Evolutionary conservation across 768 basidiomycete species (phyloP).

Genomic region (Leccinum imitatum): DNA sequence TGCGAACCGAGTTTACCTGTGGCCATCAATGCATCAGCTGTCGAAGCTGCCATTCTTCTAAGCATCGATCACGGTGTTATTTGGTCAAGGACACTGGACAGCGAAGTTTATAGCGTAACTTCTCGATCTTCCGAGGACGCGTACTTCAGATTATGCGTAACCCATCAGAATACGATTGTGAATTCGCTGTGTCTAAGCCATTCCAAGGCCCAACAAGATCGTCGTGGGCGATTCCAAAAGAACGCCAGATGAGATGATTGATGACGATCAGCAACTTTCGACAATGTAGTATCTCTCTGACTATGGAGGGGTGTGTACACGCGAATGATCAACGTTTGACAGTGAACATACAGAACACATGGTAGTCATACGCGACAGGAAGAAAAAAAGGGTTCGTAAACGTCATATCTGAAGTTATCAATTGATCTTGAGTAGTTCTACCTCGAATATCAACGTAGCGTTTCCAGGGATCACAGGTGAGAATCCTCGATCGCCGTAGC

Average conservation of each 20-base stretch:
- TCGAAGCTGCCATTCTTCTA: not conserved
- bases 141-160: not conserved
- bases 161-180: not conserved
- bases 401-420: slow-evolving; percentile 24
- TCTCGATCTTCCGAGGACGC: not conserved
- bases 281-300: not conserved
- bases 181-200: not conserved
- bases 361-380: slow-evolving; percentile 17
- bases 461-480: slow-evolving; percentile 79
- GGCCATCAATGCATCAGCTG: not conserved
- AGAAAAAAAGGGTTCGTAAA: slow-evolving; percentile 21
- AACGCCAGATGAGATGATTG: not conserved
- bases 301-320: slow-evolving; percentile 3
- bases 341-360: slow-evolving; percentile 28
- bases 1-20: not conserved
- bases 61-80: not conserved
- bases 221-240: not conserved
- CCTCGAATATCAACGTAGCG: slow-evolving; percentile 74
- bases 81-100: not conserved
- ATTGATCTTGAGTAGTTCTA: slow-evolving; percentile 78
- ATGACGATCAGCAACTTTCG: not conserved
- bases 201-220: not conserved
- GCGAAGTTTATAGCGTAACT: not conserved
- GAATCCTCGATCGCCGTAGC: slow-evolving; percentile 73
- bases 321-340: slow-evolving; percentile 17